Base-by-base conservation (phyloP, 352 stramenopile species). In the Phytophthora crassamura region DNA sequence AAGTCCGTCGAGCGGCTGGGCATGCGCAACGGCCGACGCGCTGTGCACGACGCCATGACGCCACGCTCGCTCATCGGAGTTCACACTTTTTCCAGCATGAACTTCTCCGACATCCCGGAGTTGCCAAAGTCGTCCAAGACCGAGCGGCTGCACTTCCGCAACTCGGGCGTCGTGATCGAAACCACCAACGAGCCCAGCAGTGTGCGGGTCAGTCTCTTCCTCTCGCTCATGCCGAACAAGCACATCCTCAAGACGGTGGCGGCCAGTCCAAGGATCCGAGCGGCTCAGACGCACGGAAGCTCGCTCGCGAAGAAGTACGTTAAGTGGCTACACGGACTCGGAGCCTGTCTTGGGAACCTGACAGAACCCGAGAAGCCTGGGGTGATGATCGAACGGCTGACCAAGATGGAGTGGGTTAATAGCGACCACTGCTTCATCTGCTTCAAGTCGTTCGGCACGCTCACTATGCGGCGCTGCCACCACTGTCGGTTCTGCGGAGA, bases 401-500 rank as follows among this genome's bases (percentile, higher is more conserved):
- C 62, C 34, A 72, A 76, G 20, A 71, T 72, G 51, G 55, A 61
- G 43, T 92, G 83, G 83, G 76, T 72, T 16, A 60, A 81, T 18
- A 81, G 75, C 54, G 72, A 84, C 59, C 64, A 78, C 61, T 92
- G 83, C 58, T 76, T 63, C 39, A 39, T 88, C 32, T 92, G 83
- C 39, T 59, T 86, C 48, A 88, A 88, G 68, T 72, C 64, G 25
- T 91, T 91, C 54, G 77, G 79, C 41, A 77, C 81, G 10, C 88
- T 69, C 57, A 28, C 25, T 28, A 28, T 28, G 25, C 77, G 82
- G 1, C 70, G 70, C 46, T 81, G 78, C 43, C 78, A 92, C 57
- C 81, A 90, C 68, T 92, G 84, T 46, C 84, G 84, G 1, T 79
- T 92, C 42, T 92, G 84, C 50, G 84, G 81, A 14, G 79, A 89